phyloP scores from a whole-genome alignment of 1,139 yeast genomes.

The Pichia sp. region DNA sequence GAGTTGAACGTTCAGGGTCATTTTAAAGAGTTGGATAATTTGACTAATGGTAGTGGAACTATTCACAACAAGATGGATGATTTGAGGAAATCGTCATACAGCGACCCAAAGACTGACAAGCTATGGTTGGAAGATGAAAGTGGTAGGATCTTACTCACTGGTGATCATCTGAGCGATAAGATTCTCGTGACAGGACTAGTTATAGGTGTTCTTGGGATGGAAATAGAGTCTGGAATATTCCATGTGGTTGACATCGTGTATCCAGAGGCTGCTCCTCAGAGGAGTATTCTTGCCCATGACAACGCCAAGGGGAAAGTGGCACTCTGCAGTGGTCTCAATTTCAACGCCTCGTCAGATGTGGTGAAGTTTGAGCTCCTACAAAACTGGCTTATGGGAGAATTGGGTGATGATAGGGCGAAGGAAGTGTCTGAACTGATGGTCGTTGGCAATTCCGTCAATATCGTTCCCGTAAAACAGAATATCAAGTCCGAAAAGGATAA shows the following conservation, averaged over 20 bases:
- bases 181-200: conserved; percentile 82
- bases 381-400: conserved; percentile 69
- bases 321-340: conserved; percentile 67
- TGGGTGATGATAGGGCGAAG: conserved; percentile 29
- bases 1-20: conserved; percentile 54
- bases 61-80: conserved; percentile 20
- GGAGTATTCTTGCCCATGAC: neutral
- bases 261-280: conserved; percentile 63
- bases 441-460: conserved; percentile 71
- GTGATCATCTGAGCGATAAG: conserved; percentile 45
- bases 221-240: conserved; percentile 77
- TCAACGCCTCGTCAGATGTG: conserved; percentile 43
- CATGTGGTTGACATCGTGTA: conserved; percentile 76
- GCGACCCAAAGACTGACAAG: conserved; percentile 54
- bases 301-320: conserved; percentile 43
- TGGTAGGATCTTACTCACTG: conserved; percentile 76
- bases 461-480: conserved; percentile 25
- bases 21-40: conserved; percentile 34
- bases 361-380: conserved; percentile 56
- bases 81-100: conserved; percentile 39
- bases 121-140: conserved; percentile 88
- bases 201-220: conserved; percentile 82
- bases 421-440: conserved; percentile 36
- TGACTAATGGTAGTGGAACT: conserved; percentile 13
- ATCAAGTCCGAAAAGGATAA: conserved; percentile 36